phyloP scores from a whole-genome alignment of 2,329 filamentous ascomycete species.

The Cladosporium colombiae region DNA sequence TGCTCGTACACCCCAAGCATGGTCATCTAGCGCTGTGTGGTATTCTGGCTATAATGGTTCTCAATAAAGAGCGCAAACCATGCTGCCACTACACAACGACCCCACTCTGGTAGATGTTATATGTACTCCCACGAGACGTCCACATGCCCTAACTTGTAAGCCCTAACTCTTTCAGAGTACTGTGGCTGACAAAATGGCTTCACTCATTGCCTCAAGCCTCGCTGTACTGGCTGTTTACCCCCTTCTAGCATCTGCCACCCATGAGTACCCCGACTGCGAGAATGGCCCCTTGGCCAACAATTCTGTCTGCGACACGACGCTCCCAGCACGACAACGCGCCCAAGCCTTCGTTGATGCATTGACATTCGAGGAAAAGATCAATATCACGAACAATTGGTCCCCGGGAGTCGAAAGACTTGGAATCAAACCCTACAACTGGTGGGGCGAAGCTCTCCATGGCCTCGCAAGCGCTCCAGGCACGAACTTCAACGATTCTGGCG shows the following conservation, averaged over 20 bases:
- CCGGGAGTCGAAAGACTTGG: conserved; percentile 58
- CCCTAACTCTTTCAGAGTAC: not conserved
- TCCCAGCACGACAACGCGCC: conserved; percentile 36
- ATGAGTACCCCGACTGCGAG: conserved; percentile 47
- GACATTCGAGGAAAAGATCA: conserved; percentile 43
- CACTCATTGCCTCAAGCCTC: not conserved
- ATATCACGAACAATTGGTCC: conserved; percentile 51
- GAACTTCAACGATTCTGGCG: conserved; percentile 52
- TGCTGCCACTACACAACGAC: not conserved
- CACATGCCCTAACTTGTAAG: not conserved
- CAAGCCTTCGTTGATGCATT: conserved; percentile 52
- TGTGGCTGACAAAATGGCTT: not conserved
- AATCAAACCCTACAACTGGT: conserved; percentile 61
- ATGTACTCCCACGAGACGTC: not conserved
- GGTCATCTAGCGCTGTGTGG: not conserved
- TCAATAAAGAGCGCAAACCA: not conserved
- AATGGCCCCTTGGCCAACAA: conserved; percentile 52
- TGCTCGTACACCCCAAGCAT: not conserved
- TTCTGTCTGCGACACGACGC: conserved; percentile 52
- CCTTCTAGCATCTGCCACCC: not conserved
- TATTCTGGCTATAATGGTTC: conserved; percentile 3
- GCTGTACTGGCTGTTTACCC: not conserved
- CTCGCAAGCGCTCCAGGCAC: conserved; percentile 58
- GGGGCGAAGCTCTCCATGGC: conserved; percentile 65
- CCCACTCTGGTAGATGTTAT: not conserved